phyloP scores from a whole-genome alignment of 2,329 filamentous ascomycete species.

The Colletotrichum horii region DNA sequence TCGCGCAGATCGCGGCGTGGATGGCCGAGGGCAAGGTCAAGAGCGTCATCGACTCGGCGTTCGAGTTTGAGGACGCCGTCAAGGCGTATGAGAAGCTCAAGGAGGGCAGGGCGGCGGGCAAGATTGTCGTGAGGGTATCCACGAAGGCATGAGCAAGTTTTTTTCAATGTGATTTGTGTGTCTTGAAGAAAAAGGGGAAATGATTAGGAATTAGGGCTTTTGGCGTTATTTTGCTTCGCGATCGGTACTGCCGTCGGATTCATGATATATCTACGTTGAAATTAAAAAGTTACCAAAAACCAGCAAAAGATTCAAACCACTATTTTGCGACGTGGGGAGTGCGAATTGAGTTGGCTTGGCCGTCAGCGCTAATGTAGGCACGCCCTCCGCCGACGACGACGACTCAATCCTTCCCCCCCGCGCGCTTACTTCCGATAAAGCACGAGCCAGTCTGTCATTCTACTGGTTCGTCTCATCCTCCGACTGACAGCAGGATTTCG shows the following conservation, averaged over 20 bases:
- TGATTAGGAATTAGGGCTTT: neutral
- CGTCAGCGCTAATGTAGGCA: constrained; percentile 8
- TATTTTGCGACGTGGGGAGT: neutral
- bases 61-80: constrained; percentile 59
- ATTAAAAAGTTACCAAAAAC: neutral
- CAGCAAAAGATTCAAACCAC: too few relatives aligned
- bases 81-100: constrained; percentile 65
- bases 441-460: neutral
- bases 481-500: neutral
- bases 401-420: neutral
- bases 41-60: constrained; percentile 59
- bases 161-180: too few relatives aligned
- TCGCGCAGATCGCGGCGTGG: constrained; percentile 58
- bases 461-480: neutral
- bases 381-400: neutral
- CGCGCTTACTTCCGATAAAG: neutral
- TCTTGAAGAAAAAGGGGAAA: neutral
- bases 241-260: neutral
- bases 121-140: constrained; percentile 54
- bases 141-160: constrained; percentile 8
- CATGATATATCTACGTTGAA: neutral
- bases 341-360: neutral
- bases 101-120: constrained; percentile 63
- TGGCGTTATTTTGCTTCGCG: neutral
- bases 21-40: constrained; percentile 63